Conservation (phyloP, 2,329 filamentous ascomycete species). For the Fusarium sarcochroum region DNA sequence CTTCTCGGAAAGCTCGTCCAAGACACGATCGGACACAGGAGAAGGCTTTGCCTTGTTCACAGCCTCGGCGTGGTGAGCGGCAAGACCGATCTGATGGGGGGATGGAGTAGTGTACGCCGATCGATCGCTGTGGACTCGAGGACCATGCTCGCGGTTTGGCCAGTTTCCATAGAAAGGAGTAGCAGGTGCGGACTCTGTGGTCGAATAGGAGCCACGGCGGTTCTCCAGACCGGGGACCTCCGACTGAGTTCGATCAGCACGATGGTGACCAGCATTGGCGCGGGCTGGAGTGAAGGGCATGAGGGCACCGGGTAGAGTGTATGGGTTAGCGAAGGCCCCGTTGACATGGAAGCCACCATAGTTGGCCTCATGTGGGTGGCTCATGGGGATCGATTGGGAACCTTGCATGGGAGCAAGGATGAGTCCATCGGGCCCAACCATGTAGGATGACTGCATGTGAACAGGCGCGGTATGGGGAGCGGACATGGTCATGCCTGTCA, state of each 20-base stretch:
- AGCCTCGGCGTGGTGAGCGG: slow-evolving; percentile 57
- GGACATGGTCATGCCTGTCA: slow-evolving; percentile 55
- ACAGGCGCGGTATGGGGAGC: slow-evolving; percentile 51
- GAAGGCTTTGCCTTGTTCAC: slow-evolving; percentile 59
- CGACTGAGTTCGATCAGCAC: slow-evolving; percentile 62
- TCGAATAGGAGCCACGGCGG: slow-evolving; percentile 77
- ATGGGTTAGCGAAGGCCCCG: slow-evolving; percentile 55
- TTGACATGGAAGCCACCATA: slow-evolving; percentile 54
- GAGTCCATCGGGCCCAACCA: slow-evolving; percentile 58
- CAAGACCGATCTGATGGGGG: slow-evolving; percentile 69
- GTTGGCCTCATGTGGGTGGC: slow-evolving; percentile 52
- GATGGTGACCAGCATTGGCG: slow-evolving; percentile 59
- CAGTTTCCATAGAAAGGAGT: slow-evolving; percentile 73
- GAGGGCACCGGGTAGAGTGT: slow-evolving; percentile 56
- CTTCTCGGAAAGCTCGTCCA: slow-evolving; percentile 77
- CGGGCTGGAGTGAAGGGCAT: slow-evolving; percentile 69
- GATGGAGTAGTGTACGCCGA: slow-evolving; percentile 77
- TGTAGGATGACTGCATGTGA: slow-evolving; percentile 54
- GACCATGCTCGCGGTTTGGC: slow-evolving; percentile 70
- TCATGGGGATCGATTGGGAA: slow-evolving; percentile 54
- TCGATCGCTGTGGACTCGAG: slow-evolving; percentile 71
- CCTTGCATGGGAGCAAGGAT: slow-evolving; percentile 55
- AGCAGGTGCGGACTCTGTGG: slow-evolving; percentile 75
- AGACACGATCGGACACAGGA: slow-evolving; percentile 61
- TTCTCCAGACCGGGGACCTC: slow-evolving; percentile 75